phyloP scores from a whole-genome alignment of 345 rosid species.

The Citrus maxima region DNA sequence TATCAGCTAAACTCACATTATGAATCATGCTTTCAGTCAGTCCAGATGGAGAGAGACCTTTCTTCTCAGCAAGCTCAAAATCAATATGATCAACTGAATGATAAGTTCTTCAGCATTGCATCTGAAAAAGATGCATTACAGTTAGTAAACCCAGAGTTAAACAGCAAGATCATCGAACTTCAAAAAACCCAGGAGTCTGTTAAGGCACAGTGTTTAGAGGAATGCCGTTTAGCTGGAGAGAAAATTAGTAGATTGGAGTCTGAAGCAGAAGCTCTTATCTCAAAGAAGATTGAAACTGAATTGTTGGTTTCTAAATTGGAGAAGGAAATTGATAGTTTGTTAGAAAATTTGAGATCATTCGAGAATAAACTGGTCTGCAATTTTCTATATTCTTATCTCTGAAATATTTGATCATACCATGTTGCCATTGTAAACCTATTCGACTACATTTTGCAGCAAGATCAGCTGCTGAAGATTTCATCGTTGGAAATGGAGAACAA shows the following conservation, averaged over 20 bases:
- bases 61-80: conserved; percentile 42
- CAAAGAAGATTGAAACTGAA: conserved; percentile 57
- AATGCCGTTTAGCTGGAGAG: conserved; percentile 47
- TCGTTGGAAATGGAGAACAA: conserved; percentile 58
- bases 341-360: conserved; percentile 50
- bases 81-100: conserved; percentile 50
- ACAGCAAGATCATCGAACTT: conserved; percentile 46
- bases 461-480: conserved; percentile 51
- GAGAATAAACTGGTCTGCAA: conserved; percentile 57
- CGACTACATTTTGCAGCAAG: conserved; percentile 50
- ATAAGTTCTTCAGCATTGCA: conserved; percentile 38
- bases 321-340: conserved; percentile 43
- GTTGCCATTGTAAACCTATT: conserved; percentile 21
- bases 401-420: conserved; percentile 15
- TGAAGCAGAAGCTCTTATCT: conserved; percentile 57
- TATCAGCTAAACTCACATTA: conserved; percentile 51
- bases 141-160: conserved; percentile 41
- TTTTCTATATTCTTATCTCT: conserved; percentile 7
- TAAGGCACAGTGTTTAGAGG: conserved; percentile 51
- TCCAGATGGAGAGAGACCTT: conserved; percentile 50
- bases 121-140: conserved; percentile 55
- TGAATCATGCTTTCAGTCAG: conserved; percentile 47
- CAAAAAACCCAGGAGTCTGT: conserved; percentile 54
- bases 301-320: conserved; percentile 48
- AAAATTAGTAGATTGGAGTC: conserved; percentile 56